Conservation (phyloP, 2,329 filamentous ascomycete species). For the Aspergillus ustus region DNA sequence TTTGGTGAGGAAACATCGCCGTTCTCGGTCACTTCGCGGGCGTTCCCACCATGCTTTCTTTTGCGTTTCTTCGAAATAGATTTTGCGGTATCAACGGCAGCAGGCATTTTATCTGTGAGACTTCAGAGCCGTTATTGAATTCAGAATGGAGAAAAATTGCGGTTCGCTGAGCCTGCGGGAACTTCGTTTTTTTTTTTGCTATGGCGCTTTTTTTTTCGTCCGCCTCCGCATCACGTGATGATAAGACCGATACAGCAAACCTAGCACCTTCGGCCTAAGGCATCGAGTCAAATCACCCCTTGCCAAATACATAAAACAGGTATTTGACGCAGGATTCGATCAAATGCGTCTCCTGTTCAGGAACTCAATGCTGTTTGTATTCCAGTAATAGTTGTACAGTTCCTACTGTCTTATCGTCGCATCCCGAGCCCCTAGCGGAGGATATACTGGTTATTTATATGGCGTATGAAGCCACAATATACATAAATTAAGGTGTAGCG, state of each 20-base stretch:
- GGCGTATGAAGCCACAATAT: too few species aligned
- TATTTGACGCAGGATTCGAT: too few species aligned
- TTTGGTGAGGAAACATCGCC: constrained; percentile 32
- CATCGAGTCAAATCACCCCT: background rate
- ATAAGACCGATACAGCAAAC: constrained; percentile 23
- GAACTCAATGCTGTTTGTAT: too few species aligned
- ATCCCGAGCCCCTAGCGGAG: too few species aligned
- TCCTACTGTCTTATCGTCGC: too few species aligned
- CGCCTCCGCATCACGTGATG: constrained; percentile 39
- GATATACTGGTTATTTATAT: too few species aligned
- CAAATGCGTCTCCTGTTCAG: too few species aligned
- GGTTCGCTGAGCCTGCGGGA: constrained; percentile 11
- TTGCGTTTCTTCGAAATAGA: constrained; percentile 50
- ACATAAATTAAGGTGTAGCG: too few species aligned
- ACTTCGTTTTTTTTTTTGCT: constrained; percentile 28
- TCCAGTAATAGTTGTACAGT: too few species aligned
- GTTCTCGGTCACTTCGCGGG: constrained; percentile 30
- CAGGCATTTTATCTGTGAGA: constrained; percentile 35
- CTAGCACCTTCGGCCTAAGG: constrained; percentile 21
- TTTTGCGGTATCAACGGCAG: constrained; percentile 43
- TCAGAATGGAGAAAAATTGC: constrained; percentile 14
- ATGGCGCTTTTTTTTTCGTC: constrained; percentile 28
- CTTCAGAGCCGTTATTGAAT: constrained; percentile 16
- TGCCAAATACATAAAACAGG: too few species aligned
- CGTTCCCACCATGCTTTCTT: constrained; percentile 45